Base-by-base conservation (phyloP, 345 rosid species). In the Toxicodendron radicans region DNA sequence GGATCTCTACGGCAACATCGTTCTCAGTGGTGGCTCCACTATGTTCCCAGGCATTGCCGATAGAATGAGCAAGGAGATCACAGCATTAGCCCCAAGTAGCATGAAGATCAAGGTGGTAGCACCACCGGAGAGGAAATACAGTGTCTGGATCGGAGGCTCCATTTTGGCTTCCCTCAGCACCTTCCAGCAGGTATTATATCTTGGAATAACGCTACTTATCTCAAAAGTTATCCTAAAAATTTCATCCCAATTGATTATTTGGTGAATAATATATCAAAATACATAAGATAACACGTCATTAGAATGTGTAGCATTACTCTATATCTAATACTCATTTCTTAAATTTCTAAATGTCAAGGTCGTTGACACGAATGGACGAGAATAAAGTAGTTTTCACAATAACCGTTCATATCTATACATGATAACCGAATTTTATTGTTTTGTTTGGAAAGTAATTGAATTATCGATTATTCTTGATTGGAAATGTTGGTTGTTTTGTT, bases 61-160 rank as follows among this genome's bases (percentile, higher is more conserved):
- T 35, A 84, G 97, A 78, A 91, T 91, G 93, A 86, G 84, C 87
- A 89, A 89, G 87, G 93, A 89, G 81, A 87, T 89, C 54, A 83
- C 85, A 10, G 91, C 97, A 24, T 80, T 89, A 69, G 89, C 94
- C 38, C 88, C 86, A 14, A 86, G 89, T 70, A 84, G 89, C 86
- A 82, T 83, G 87, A 86, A 86, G 81, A 82, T 84, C 61, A 86
- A 84, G 81, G 89, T 86, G 73, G 89, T 86, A 64, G 89, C 89
- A 30, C 89, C 89, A 7, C 87, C 89, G 7, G 89, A 86, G 75
- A 82, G 89, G 84, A 86, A 84, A 82, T 86, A 86, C 80, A 86
- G 87, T 80, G 87, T 86, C 76, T 86, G 89, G 89, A 86, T 86
- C 5, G 89, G 89, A 68, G 89, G 87, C 23, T 86, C 87, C 59